Evolutionary conservation across 2,329 filamentous ascomycete genomes (phyloP).

Genomic region (Aquanectria penicillioides): DNA sequence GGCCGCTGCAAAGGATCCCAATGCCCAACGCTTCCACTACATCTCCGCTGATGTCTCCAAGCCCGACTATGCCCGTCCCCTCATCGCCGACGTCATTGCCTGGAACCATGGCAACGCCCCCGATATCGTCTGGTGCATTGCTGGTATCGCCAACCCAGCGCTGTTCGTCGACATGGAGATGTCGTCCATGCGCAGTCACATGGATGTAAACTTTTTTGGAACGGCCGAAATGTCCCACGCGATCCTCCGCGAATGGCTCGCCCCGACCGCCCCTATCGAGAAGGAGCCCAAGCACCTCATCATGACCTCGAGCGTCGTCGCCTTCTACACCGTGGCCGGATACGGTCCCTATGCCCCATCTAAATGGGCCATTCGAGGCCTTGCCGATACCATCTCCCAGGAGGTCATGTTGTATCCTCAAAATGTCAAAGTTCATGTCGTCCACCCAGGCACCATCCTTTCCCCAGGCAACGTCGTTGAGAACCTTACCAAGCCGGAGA

Average conservation of each 20-base stretch:
- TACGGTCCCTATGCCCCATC: conserved; percentile 86
- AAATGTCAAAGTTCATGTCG: conserved; percentile 80
- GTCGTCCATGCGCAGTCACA: conserved; percentile 75
- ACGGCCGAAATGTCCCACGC: conserved; percentile 87
- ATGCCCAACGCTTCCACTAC: conserved; percentile 81
- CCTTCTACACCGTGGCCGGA: conserved; percentile 81
- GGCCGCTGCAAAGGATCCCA: conserved; percentile 71
- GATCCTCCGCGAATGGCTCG: conserved; percentile 79
- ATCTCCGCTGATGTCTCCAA: conserved; percentile 85
- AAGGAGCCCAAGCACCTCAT: conserved; percentile 78
- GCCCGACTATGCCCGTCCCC: conserved; percentile 72
- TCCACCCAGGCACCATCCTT: conserved; percentile 86
- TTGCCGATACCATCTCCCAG: conserved; percentile 85
- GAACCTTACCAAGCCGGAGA: conserved; percentile 79
- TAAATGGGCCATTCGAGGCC: conserved; percentile 84
- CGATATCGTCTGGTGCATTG: conserved; percentile 92
- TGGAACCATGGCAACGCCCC: conserved; percentile 82
- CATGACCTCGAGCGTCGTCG: conserved; percentile 82
- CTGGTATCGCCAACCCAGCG: conserved; percentile 77
- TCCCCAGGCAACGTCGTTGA: conserved; percentile 80
- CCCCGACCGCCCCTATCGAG: conserved; percentile 55
- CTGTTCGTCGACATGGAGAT: conserved; percentile 82
- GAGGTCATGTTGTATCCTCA: conserved; percentile 90
- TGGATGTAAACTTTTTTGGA: conserved; percentile 94
- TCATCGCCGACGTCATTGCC: conserved; percentile 75